Base-by-base conservation (phyloP, 345 rosid genomes). In the Eucalyptus tenuipes region DNA sequence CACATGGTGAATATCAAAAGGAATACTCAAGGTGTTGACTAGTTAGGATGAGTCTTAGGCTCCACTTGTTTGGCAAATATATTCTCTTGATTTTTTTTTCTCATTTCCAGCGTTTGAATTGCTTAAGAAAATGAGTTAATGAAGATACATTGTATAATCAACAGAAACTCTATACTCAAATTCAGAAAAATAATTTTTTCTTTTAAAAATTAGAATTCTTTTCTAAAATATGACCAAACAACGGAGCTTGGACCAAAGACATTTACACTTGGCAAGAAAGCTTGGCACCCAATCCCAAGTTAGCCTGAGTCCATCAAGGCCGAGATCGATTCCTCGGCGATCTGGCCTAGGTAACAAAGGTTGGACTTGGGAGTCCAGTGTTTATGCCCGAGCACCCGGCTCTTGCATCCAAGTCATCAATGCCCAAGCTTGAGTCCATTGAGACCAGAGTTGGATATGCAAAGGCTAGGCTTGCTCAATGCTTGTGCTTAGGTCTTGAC, bases 301-400 rank as follows among this genome's bases (percentile, higher is more conserved):
- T 1, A 14, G 40, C 52, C 3, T 7, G 5, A 8, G 80, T 33
- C 42, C 80, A 68, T 68, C 42, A 9, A 68, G 6, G 22, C 4
- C 3, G 5, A 64, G 37, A n/a, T n/a, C 5, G 10, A 13, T 13
- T 49, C 17, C 52, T 49, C 3, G 1, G 3, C 3, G 52, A 49
- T 49, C 1, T 7, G 0, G 52, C 52, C 52, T 49, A 49, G 52
- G 16, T 13, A 64, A 64, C 18, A 13, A 13, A 64, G 75, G 75
- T 64, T 6, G 4, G 17, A 55, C 37, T 5, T n/a, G 0, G 17
- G 75, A 64, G 20, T 33, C 17, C 0, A 17, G 8, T 14, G 10
- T 33, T n/a, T 64, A 14, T 64, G 40, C 37, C 15, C 20, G 0
- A 64, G 75, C 8, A 64, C 75, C 2, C 1, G 20, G 10, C 37